Evolutionary conservation across 2,329 filamentous ascomycete species (phyloP).

Genomic region (Didymella pomorum): DNA sequence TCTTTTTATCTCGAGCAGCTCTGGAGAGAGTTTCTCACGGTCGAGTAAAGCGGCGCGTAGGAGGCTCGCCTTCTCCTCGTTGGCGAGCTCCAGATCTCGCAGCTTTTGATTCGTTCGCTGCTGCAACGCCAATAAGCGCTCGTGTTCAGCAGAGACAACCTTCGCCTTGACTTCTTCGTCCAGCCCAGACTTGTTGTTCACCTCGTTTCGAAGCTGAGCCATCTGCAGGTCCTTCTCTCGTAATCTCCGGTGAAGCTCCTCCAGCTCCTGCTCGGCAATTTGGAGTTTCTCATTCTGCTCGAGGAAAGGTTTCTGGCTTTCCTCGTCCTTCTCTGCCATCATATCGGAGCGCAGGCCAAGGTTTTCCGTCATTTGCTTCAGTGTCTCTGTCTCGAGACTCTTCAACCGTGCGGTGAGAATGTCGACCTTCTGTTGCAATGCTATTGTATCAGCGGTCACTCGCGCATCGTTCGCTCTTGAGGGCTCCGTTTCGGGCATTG

Average conservation of each 20-base stretch:
- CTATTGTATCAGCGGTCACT: slow-evolving; percentile 46
- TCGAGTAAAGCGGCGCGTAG: slow-evolving; percentile 46
- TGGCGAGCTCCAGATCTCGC: slow-evolving; percentile 46
- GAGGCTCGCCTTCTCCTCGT: slow-evolving; percentile 48
- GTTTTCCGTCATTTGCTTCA: slow-evolving; percentile 54
- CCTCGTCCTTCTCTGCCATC: slow-evolving; percentile 47
- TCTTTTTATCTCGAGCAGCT: slow-evolving; percentile 43
- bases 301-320: slow-evolving; percentile 49
- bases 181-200: slow-evolving; percentile 47
- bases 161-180: slow-evolving; percentile 41
- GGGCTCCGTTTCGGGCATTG: slow-evolving; percentile 32
- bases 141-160: slow-evolving; percentile 46
- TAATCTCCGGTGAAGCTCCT: slow-evolving; percentile 45
- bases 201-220: slow-evolving; percentile 48
- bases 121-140: slow-evolving; percentile 46
- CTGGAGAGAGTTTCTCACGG: slow-evolving; percentile 43
- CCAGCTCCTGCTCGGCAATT: slow-evolving; percentile 44
- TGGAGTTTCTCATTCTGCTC: slow-evolving; percentile 52
- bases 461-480: slow-evolving; percentile 34
- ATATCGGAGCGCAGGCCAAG: slow-evolving; percentile 49
- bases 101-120: slow-evolving; percentile 46
- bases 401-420: slow-evolving; percentile 47
- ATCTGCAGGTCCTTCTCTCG: slow-evolving; percentile 48
- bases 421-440: slow-evolving; percentile 53
- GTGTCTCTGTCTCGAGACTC: slow-evolving; percentile 51